phyloP scores from a whole-genome alignment of 768 basidiomycete genomes.

The Naganishia antarctica region DNA sequence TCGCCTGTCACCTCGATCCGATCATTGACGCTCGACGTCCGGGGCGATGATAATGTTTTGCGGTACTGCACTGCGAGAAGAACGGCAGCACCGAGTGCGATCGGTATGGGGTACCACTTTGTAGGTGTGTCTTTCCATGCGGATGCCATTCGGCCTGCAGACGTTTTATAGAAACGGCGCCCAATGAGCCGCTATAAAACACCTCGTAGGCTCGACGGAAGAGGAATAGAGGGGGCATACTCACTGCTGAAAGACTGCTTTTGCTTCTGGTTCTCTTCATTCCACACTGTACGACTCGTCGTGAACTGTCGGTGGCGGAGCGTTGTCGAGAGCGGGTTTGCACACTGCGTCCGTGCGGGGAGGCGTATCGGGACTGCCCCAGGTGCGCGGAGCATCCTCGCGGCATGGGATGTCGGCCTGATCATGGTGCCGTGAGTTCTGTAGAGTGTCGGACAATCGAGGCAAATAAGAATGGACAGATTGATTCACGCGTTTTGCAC shows the following conservation, averaged over 20 bases:
- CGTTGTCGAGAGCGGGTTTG: not conserved
- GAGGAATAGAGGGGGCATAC: not conserved
- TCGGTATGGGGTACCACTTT: conserved; percentile 89
- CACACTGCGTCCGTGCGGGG: too few species aligned
- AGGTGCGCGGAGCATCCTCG: conserved; percentile 1
- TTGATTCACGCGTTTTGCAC: too few species aligned
- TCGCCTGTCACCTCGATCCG: conserved; percentile 40
- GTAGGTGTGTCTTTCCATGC: conserved; percentile 85
- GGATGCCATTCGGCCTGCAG: conserved; percentile 54
- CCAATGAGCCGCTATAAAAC: not conserved
- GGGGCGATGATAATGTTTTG: conserved; percentile 27
- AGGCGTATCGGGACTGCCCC: not conserved
- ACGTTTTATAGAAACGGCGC: too few species aligned
- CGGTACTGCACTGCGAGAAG: conserved; percentile 52
- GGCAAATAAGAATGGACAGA: too few species aligned
- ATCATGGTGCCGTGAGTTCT: too few species aligned
- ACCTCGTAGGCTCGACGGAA: not conserved
- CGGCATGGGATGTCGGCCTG: too few species aligned
- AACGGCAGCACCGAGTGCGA: conserved; percentile 83
- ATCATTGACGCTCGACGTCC: conserved; percentile 16
- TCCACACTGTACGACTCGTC: not conserved
- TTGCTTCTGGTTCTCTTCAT: not conserved
- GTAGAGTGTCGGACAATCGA: too few species aligned
- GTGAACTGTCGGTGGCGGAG: not conserved
- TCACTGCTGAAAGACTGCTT: conserved; percentile 10